Base-by-base conservation (phyloP, 2,329 filamentous ascomycete species). In the Didymella lethalis region DNA sequence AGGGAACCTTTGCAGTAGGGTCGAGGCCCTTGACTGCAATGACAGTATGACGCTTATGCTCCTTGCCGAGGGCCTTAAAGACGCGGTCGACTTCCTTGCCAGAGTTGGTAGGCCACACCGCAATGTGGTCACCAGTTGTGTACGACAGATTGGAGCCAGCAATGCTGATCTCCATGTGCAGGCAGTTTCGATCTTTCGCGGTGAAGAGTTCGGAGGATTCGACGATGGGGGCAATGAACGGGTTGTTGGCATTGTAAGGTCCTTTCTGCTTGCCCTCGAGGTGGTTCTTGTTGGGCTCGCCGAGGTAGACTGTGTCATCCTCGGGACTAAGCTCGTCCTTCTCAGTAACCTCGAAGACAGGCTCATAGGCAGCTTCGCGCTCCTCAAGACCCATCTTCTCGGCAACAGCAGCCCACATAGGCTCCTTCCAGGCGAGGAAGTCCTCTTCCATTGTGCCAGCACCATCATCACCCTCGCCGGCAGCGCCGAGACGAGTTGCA, bases 401-500 rank as follows among this genome's bases (percentile, higher is more conserved):
- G 25, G 90, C 84, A 52, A 99, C 84, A 60, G 90, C 91, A 70
- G 86, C 83, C 95, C 96, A 99, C 95, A 99, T 99, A 62, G 93
- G 93, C 73, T 99, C 95, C 82, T 99, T 99, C 95, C 95, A 99
- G 66, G 94, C 92, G 71, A 99, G 82, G 79, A 98, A 99, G 74
- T 99, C 96, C 81, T 99, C 96, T 81, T 99, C 95, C 96, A 99
- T 99, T 57, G 95, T 99, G 62, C 96, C 95, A 65, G 95, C 93
- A 64, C 96, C 95, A 76, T 99, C 95, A 72, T 99, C 95, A 72
- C 95, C 95, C 82, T 98, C 94, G 69, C 96, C 95, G 55, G 93
- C 92, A 57, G 88, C 84, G 45, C 95, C 93, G 67, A 99, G 92
- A 67, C 92, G 86, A 73, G 88, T 85, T 12, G 91, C 95, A 61